A percentile compares a stretch with the other conserved stretches of the same genome.
These are phyloP conservation scores for Acanthamoeba culbertsoni DNA, from an alignment of 208 protist species.

Conservation along the genomic window DNA sequence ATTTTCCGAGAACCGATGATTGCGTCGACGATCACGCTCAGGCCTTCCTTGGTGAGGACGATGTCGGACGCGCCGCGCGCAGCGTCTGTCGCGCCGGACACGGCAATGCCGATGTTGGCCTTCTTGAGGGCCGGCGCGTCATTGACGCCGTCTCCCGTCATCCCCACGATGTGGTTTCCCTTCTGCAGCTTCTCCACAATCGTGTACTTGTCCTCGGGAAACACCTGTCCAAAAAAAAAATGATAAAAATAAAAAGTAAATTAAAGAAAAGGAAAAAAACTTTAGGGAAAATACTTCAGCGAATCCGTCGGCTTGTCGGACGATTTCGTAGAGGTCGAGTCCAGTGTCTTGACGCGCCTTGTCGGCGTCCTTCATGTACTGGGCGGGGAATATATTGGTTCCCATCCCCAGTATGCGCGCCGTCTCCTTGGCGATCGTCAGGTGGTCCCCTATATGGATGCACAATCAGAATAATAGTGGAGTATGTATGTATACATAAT, in stretches of 20 bases:
- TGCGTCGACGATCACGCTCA: constrained; percentile 92
- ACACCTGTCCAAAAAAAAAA: constrained; percentile 90
- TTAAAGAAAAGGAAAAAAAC: background rate
- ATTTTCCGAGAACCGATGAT: constrained; percentile 92
- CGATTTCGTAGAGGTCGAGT: constrained; percentile 35
- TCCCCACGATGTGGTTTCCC: constrained; percentile 89
- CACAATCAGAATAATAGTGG: background rate
- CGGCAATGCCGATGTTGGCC: constrained; percentile 95
- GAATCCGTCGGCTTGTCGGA: constrained; percentile 68
- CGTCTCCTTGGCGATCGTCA: constrained; percentile 94
- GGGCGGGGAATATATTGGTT: constrained; percentile 83
- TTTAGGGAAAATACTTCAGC: constrained; percentile 66
- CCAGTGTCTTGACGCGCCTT: constrained; percentile 52
- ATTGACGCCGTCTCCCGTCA: constrained; percentile 97
- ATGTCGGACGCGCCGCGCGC: constrained; percentile 93
- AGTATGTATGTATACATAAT: no score
- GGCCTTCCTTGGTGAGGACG: constrained; percentile 91
- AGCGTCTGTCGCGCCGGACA: constrained; percentile 92
- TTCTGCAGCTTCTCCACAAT: constrained; percentile 92
- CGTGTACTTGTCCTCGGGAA: constrained; percentile 94
- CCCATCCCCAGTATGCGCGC: constrained; percentile 90
- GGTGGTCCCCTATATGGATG: constrained; percentile 85
- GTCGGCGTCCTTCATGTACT: constrained; percentile 65
- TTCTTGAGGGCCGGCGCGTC: constrained; percentile 94
- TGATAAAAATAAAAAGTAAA: background rate